Conservation (phyloP, 2,329 filamentous ascomycete genomes). For the Colletotrichum cereale region DNA sequence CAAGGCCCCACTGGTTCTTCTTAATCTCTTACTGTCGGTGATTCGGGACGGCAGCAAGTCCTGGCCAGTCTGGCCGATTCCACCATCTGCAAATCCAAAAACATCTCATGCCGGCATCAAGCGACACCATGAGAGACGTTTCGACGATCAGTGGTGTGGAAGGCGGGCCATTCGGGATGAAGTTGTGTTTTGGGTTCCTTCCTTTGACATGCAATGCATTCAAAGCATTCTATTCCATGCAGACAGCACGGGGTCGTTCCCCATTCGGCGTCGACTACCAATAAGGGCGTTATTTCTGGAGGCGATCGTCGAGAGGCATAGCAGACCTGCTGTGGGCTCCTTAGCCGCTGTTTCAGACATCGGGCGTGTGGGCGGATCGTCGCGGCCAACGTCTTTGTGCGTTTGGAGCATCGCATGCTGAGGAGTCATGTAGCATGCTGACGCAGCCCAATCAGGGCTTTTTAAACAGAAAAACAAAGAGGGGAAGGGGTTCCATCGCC, state of each 20-base stretch:
- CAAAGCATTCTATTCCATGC: constrained; percentile 16
- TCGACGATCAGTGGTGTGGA: constrained; percentile 25
- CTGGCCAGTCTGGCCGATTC: constrained; percentile 21
- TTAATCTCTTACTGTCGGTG: neutral
- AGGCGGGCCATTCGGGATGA: constrained; percentile 9
- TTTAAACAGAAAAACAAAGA: constrained; percentile 17
- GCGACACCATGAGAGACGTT: constrained; percentile 18
- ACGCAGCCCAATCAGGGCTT: constrained; percentile 12
- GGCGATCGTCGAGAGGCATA: constrained; percentile 24
- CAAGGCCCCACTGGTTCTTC: neutral
- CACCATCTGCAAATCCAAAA: constrained; percentile 12
- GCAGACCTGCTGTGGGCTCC: constrained; percentile 31
- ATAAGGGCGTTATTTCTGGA: constrained; percentile 6
- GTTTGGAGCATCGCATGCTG: constrained; percentile 1
- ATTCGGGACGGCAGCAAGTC: constrained; percentile 5
- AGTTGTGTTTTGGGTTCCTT: constrained; percentile 11
- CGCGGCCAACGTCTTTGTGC: constrained; percentile 26
- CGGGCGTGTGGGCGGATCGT: constrained; percentile 33
- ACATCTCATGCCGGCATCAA: constrained; percentile 4
- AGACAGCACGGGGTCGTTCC: constrained; percentile 10
- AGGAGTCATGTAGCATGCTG: constrained; percentile 22
- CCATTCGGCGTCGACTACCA: constrained; percentile 11
- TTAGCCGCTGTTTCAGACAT: constrained; percentile 39
- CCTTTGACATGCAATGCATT: constrained; percentile 1
- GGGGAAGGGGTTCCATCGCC: neutral